Evolutionary conservation across 225 moss, liverwort and hornwort species (phyloP), one percentile per base, ranked within the genome.

Genomic region (Lunularia cruciata): DNA sequence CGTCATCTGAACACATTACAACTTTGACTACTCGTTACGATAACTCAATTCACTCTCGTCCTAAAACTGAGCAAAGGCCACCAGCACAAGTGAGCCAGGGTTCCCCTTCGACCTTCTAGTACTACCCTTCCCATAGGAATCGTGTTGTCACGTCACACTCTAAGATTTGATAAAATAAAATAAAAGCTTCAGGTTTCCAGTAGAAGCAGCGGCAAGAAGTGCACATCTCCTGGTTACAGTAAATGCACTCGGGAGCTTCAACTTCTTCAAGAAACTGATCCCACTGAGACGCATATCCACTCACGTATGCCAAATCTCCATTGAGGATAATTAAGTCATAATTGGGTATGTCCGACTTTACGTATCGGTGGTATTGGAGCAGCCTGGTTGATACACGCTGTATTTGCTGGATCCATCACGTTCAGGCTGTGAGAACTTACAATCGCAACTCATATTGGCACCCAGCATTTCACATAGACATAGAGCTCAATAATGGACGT

Each of bases 191-290:
- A n/a, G n/a, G n/a, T n/a, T n/a, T n/a, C n/a, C n/a, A n/a, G n/a
- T n/a, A n/a, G n/a, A n/a, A n/a, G n/a, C n/a, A n/a, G n/a, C n/a
- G n/a, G n/a, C n/a, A n/a, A n/a, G n/a, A n/a, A n/a, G n/a, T n/a
- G n/a, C n/a, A n/a, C n/a, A n/a, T n/a, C n/a, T n/a, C 91, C 58
- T 85, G 70, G 83, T 75, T 26, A 83, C 79, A 89, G 89, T 92
- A 69, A 84, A 89, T 30, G 92, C 45, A 92, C 89, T 19, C 81
- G 86, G 12, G 87, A 84, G 72, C 73, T 72, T 83, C 84, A 18
- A 92, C 70, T 77, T 92, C 89, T 74, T 92, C 92, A 66, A 83
- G 73, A 63, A 89, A 89, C 57, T 89, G 87, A 71, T 92, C 92
- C 92, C 92, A 92, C 62, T 86, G 74, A 12, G 89, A 74, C 0